These are phyloP conservation scores for Kwoniella sp. DNA, from an alignment of 768 basidiomycete species.

Conservation along the genomic window DNA sequence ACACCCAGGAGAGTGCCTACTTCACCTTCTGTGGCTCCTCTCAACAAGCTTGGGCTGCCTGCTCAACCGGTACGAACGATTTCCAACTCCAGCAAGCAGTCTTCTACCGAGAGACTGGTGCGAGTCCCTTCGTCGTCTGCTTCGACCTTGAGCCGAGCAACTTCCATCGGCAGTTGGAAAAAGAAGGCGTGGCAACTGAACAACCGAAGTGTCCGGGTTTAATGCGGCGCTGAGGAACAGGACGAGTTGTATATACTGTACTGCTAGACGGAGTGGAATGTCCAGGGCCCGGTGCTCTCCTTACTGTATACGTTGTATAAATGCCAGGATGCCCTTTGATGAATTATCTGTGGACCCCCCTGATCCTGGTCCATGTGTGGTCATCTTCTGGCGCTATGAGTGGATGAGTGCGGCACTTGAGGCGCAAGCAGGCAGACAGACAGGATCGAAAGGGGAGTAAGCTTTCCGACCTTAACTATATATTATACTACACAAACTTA, in stretches of 20 bases:
- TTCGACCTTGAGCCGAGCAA: conserved; percentile 3
- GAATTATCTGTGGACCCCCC: too few relatives aligned
- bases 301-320: not conserved
- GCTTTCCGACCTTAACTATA: too few relatives aligned
- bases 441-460: too few relatives aligned
- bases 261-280: not conserved
- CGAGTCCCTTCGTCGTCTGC: not conserved
- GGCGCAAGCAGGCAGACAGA: too few relatives aligned
- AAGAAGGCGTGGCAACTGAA: conserved; percentile 6
- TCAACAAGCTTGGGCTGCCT: not conserved
- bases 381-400: too few relatives aligned
- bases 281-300: not conserved
- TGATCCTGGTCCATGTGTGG: too few relatives aligned
- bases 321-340: not conserved
- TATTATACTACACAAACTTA: not conserved
- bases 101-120: conserved; percentile 6
- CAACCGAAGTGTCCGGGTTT: conserved; percentile 8
- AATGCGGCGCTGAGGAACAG: not conserved
- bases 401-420: too few relatives aligned
- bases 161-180: conserved; percentile 11
- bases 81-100: conserved; percentile 6
- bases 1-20: not conserved
- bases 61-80: not conserved
- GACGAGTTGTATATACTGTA: not conserved
- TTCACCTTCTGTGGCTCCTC: not conserved